Evolutionary conservation across 768 basidiomycete genomes (phyloP).

Genomic region (Lactarius psammicola): DNA sequence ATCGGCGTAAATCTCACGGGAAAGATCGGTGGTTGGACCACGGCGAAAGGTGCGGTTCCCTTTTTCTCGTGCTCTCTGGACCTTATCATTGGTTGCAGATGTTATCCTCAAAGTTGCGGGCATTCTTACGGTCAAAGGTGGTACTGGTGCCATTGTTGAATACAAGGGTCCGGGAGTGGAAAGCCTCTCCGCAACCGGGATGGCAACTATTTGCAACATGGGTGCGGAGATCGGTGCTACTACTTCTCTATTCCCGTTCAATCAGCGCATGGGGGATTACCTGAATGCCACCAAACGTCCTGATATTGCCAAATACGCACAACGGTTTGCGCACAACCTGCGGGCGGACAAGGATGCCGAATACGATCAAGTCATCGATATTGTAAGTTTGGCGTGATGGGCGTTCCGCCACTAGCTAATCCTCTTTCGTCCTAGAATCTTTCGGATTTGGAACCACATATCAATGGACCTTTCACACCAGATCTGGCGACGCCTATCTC

Average conservation of each 20-base stretch:
- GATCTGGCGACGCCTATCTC: constrained; percentile 98
- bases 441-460: constrained; percentile 95
- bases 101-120: constrained; percentile 99
- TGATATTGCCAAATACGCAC: constrained; percentile 86
- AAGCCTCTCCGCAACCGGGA: constrained; percentile 95
- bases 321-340: constrained; percentile 87
- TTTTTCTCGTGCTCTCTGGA: not conserved
- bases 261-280: constrained; percentile 90
- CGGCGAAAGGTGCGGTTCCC: constrained; percentile 76
- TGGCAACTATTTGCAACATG: constrained; percentile 99
- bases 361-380: constrained; percentile 92
- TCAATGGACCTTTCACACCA: constrained; percentile 99
- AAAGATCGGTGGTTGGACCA: constrained; percentile 95
- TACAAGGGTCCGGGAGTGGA: constrained; percentile 95
- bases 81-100: constrained; percentile 48
- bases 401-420: constrained; percentile 4
- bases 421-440: constrained; percentile 61
- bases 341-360: constrained; percentile 83
- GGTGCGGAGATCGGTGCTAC: constrained; percentile 99
- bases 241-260: constrained; percentile 98
- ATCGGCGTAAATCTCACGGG: constrained; percentile 97
- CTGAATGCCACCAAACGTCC: constrained; percentile 91
- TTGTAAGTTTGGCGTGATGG: constrained; percentile 49
- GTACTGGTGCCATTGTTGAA: constrained; percentile 98
- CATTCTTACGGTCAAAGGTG: constrained; percentile 98